Base-by-base conservation (phyloP, 371 early-diverging fungal species). In the Saksenaea vasiformis region DNA sequence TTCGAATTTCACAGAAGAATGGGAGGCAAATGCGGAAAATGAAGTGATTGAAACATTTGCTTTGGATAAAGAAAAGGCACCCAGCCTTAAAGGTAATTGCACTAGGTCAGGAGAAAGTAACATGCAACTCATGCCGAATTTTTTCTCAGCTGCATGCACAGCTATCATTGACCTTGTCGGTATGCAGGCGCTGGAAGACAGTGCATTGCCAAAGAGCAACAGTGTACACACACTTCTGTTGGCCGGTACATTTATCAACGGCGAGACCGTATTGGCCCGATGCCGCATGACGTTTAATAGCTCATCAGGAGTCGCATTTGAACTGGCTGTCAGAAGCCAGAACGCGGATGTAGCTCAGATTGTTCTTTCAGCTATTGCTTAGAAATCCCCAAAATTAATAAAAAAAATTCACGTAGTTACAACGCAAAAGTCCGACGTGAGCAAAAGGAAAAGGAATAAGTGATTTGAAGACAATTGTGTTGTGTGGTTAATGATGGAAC, bases 31-130 rank as follows among this genome's bases (percentile, higher is more conserved):
- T 27, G 91, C 84, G 10, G 86, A 80, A 53, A 73, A 78, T 58
- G 90, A 96, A 78, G 88, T 82, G 19, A 79, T 95, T 3, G 96
- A 97, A 74, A 92, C 95, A 13, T 94, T 96, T 79, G 88, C 87
- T 22, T 77, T 97, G 62, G 83, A 82, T 55, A 76, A 73, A 51
- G 75, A 92, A 89, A 56, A 90, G 80, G 69, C 88, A 85, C 73
- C 86, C 71, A 87, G 85, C 65, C 72, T 91, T 28, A 80, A 88
- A 72, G 88, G 80, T 80, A 81, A 69, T 15, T 24, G 7, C 7
- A 31, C 31, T 31, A 4, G 31, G 31, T 39, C 22, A 27, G 28
- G 27, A 56, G 19, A 3, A 34, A 55, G 8, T 5, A 15, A 57
- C 27, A 15, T 15, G 13, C 11, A 24, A 22, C 31, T 31, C 11